Percentiles rank a stretch among this genome's conserved stretches.
Conservation (phyloP, 495 filamentous ascomycete species). For the Immersiella caudata region DNA sequence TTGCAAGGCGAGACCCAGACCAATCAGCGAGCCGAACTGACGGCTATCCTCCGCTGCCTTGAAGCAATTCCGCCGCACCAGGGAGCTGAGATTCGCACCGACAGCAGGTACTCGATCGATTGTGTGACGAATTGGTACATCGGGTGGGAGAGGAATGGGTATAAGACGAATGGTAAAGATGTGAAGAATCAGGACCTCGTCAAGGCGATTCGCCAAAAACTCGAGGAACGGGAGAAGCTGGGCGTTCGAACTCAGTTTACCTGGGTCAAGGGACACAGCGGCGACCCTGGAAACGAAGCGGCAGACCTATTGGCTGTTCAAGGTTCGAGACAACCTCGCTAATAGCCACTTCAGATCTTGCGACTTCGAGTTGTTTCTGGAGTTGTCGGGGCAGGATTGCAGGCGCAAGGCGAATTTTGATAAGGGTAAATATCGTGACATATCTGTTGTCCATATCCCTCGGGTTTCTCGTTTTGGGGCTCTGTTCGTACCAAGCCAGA, state of each 20-base stretch:
- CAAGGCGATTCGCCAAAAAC: conserved; percentile 66
- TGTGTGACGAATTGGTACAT: conserved; percentile 85
- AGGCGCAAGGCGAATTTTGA: too few relatives aligned
- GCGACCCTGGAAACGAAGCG: conserved; percentile 70
- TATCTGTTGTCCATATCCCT: too few relatives aligned
- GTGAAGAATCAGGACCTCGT: conserved; percentile 89
- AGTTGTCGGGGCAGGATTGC: background rate
- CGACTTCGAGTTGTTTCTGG: background rate
- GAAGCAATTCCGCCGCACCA: conserved; percentile 61
- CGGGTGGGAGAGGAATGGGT: conserved; percentile 78
- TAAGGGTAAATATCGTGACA: too few relatives aligned
- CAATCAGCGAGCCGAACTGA: conserved; percentile 93
- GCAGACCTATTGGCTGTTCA: conserved; percentile 79
- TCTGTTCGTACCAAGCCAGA: too few relatives aligned
- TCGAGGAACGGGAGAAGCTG: conserved; percentile 67
- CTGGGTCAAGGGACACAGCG: conserved; percentile 85
- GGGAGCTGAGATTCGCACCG: conserved; percentile 72
- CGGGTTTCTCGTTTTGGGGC: too few relatives aligned
- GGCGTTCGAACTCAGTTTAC: conserved; percentile 69
- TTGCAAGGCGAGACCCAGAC: conserved; percentile 77
- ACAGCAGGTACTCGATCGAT: conserved; percentile 85
- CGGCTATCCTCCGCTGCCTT: conserved; percentile 81
- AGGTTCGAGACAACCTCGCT: conserved; percentile 40
- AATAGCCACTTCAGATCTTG: background rate
- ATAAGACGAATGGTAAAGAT: conserved; percentile 68